phyloP scores from a whole-genome alignment of 352 stramenopile genomes.

The Elongisporangium prolatum region DNA sequence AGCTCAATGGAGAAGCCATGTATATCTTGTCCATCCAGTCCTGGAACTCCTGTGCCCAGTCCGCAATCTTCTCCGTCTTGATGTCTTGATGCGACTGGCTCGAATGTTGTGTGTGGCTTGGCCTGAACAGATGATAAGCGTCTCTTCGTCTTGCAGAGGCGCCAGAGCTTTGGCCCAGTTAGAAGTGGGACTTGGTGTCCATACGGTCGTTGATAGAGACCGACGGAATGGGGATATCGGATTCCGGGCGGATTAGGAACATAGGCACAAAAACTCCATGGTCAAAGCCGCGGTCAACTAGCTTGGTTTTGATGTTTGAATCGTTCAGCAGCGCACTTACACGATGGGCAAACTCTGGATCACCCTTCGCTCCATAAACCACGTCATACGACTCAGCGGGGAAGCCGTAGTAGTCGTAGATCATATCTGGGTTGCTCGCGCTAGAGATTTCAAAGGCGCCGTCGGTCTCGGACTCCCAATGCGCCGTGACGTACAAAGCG shows the following conservation, averaged over 20 bases:
- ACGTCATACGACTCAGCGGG: conserved; percentile 79
- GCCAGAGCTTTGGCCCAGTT: conserved; percentile 49
- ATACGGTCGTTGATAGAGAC: conserved; percentile 58
- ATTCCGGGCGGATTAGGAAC: conserved; percentile 83
- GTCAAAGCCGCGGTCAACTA: conserved; percentile 72
- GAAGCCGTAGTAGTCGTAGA: conserved; percentile 92
- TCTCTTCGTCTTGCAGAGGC: conserved; percentile 52
- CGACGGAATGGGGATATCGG: conserved; percentile 84
- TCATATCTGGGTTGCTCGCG: conserved; percentile 26
- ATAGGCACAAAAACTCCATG: conserved; percentile 92
- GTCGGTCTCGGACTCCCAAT: conserved; percentile 62
- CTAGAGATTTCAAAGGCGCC: conserved; percentile 39
- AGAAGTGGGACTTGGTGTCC: conserved; percentile 33
- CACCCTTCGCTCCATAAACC: conserved; percentile 67
- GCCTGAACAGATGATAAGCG: conserved; percentile 74
- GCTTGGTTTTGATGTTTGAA: conserved; percentile 32
- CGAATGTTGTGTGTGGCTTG: conserved; percentile 40
- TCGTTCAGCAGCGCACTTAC: conserved; percentile 56
- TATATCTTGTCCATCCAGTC: conserved; percentile 31
- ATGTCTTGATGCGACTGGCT: conserved; percentile 9
- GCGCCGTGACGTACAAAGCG: conserved; percentile 85
- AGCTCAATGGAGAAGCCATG: conserved; percentile 13
- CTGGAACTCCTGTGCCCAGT: conserved; percentile 34
- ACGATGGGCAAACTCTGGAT: conserved; percentile 51
- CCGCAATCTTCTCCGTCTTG: too few relatives aligned